Evolutionary conservation across 345 rosid species (phyloP), one percentile per base, ranked within the genome.

Genomic region (Ricinus communis): DNA sequence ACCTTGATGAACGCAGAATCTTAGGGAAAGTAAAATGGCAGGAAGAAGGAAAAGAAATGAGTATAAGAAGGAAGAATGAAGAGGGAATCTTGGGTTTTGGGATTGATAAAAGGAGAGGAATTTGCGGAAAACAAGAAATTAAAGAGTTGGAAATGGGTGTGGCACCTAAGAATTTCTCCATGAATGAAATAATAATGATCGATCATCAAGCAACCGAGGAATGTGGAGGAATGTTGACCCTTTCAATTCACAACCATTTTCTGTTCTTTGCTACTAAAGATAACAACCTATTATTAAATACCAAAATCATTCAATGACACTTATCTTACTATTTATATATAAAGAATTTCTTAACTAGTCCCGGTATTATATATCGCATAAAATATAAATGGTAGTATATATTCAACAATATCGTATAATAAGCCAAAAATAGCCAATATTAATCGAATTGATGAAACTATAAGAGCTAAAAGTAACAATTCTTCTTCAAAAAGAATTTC

Each of bases 1-100:
- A 76, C 81, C 83, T 74, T 57, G 84, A 70, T 54, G 50, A 76
- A 65, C 54, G 53, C 69, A 74, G 71, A 71, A 25, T 28, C 46
- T 14, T 13, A 30, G 76, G 60, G 67, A 55, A 62, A 72, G 73
- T 43, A 53, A 52, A 57, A 14, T 38, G 27, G 65, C 30, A 68
- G 73, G 67, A 77, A 59, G 14, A 40, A 36, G 25, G 16, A 67
- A 54, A 65, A 21, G 36, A 62, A 64, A 38, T 0, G 60, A 72
- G 43, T 45, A 46, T 70, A 41, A 1, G 79, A 66, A 74, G 22
- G 68, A 11, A 63, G 67, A 13, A 63, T 12, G 50, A 8, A 22
- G 25, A 14, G 28, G 22, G 3, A 8, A 52, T 18, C 33, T 33
- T 28, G 55, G 46, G 45, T 53, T 47, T 49, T 13, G 46, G 43